These are phyloP conservation scores for Pleurotus ostreatus DNA, from an alignment of 768 basidiomycete genomes.

Conservation along the genomic window DNA sequence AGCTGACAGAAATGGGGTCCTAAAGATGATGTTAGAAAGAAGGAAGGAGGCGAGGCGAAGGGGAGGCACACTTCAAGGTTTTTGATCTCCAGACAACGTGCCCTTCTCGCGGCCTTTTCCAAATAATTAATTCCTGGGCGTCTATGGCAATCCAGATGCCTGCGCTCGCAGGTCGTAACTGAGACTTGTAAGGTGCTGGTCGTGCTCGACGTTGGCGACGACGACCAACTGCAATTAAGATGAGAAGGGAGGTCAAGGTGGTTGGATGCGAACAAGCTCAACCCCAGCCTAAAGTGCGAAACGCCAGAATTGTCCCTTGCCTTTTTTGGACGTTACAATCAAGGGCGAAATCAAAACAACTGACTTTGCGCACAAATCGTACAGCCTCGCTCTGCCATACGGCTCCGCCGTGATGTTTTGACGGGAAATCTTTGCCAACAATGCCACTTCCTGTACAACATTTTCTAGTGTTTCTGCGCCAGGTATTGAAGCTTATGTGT, in stretches of 20 bases:
- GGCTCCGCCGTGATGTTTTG: too few relatives aligned
- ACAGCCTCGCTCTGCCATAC: background rate
- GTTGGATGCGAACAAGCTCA: background rate
- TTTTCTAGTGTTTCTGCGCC: too few relatives aligned
- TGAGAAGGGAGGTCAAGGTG: background rate
- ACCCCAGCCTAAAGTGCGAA: background rate
- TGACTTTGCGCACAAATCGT: background rate
- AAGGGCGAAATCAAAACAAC: background rate
- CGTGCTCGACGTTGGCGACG: background rate
- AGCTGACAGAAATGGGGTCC: conserved; percentile 26
- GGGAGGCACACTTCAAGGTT: conserved; percentile 57
- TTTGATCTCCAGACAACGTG: conserved; percentile 76
- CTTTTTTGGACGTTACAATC: background rate
- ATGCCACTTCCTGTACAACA: too few relatives aligned
- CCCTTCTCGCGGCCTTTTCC: conserved; percentile 52
- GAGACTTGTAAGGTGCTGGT: background rate
- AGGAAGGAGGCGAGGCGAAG: conserved; percentile 54
- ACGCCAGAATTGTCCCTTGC: background rate
- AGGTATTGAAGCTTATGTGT: too few relatives aligned
- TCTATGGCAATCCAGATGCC: conserved; percentile 4
- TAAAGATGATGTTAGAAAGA: conserved; percentile 35
- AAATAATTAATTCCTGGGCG: conserved; percentile 28
- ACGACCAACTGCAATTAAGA: background rate
- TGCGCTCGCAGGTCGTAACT: background rate
- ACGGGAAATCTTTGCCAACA: too few relatives aligned